Base-by-base conservation (phyloP, 176 grass and related monocot species). In the Cymbopogon citratus region DNA sequence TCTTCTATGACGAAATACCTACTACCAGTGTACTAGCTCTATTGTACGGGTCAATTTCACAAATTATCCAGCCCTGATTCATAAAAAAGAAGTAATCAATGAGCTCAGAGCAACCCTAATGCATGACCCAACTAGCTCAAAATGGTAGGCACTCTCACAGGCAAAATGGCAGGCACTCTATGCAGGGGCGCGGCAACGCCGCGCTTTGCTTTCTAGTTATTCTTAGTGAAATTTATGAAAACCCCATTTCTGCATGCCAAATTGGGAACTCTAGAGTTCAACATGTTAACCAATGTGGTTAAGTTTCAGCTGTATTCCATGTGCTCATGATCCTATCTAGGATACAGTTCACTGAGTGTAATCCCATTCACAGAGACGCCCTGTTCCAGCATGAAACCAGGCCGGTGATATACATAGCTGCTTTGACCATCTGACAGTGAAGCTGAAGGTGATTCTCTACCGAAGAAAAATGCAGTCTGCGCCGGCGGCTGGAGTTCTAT, bases 381-480 rank as follows among this genome's bases (percentile, higher is more conserved):
- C 14, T 62, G 46, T 21, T 70, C 63, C 41, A 73, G 26, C 3
- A 64, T 70, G 29, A 27, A 72, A 52, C 19, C 15, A 77, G 76
- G 51, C 35, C 25, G 73, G 51, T 33, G 13, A 45, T 46, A 73
- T 2, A 66, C 8, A 2, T 69, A 26, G 18, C 18, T 69, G 64
- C 73, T 16, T 59, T 60, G 82, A 19, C 18, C 73, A 67, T 73
- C 3, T 48, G 40, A 77, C 43, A 21, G 27, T 49, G 66, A 87
- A 81, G 40, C 12, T 69, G 64, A 62, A 45, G 27, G 57, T 9
- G 46, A 48, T 19, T 81, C 21, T 25, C 44, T 46, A 24, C 71
- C n/a, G 12, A 91, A 82, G 84, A 75, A 76, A 59, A 89, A 89
- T 6, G 94, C 85, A 12, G 91, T 91, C 7, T 80, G 44, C 18